A percentile compares a stretch with the other conserved stretches of the same genome.
phyloP scores from a whole-genome alignment of 805 yeast species.

The Torulaspora quercuum region DNA sequence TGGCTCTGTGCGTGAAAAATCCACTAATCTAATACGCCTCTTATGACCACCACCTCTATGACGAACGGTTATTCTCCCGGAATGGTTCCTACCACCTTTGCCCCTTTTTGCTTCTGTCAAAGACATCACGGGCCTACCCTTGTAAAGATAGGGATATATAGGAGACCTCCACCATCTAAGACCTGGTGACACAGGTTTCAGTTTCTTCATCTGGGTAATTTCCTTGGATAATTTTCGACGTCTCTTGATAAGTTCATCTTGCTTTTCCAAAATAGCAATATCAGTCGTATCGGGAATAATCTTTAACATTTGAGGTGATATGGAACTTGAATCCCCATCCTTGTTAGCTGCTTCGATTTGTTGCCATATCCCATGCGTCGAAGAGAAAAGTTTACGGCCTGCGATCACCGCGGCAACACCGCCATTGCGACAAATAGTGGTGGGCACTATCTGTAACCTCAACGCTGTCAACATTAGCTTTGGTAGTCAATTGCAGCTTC shows the following conservation, averaged over 20 bases:
- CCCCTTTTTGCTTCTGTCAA: constrained; percentile 70
- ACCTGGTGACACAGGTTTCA: constrained; percentile 83
- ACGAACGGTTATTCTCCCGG: constrained; percentile 85
- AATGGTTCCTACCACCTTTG: constrained; percentile 83
- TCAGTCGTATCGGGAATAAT: constrained; percentile 45
- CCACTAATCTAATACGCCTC: constrained; percentile 80
- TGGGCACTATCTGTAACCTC: constrained; percentile 1
- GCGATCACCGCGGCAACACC: constrained; percentile 4
- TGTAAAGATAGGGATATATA: constrained; percentile 78
- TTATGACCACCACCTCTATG: constrained; percentile 98
- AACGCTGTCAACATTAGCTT: constrained; percentile 10
- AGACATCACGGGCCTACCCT: constrained; percentile 74
- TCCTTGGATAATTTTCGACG: constrained; percentile 72
- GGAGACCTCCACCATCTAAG: constrained; percentile 86
- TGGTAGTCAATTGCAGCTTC: background rate
- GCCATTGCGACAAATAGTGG: background rate
- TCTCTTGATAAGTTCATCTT: constrained; percentile 66
- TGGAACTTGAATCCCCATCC: constrained; percentile 8
- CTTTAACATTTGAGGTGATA: constrained; percentile 33
- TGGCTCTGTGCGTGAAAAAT: constrained; percentile 58
- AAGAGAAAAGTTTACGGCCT: constrained; percentile 8
- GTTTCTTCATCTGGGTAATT: constrained; percentile 65
- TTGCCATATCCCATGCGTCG: constrained; percentile 11
- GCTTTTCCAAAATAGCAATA: constrained; percentile 71
- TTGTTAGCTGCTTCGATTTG: constrained; percentile 3